A percentile compares a stretch with the other conserved stretches of the same genome.
Conservation (phyloP, 352 stramenopile genomes). For the Pythium periplocum region DNA sequence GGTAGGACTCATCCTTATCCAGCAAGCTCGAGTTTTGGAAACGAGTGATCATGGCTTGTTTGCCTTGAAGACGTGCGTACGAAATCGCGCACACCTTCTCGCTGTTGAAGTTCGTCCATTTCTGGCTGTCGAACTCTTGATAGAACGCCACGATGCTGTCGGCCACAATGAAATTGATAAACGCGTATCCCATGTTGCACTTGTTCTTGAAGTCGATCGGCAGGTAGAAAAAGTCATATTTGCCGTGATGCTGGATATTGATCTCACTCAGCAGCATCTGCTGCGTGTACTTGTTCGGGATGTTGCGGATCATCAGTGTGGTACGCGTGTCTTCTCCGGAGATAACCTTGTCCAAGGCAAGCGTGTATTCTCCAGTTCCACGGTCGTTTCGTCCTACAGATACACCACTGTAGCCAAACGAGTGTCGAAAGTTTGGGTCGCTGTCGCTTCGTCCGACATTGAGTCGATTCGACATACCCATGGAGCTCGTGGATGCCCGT, state of each 20-base stretch:
- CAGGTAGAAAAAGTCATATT: constrained; percentile 99
- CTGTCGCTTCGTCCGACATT: constrained; percentile 14
- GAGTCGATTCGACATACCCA: too few relatives aligned
- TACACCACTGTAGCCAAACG: too few relatives aligned
- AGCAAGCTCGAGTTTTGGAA: constrained; percentile 98
- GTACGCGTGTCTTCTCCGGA: constrained; percentile 92
- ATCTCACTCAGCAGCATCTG: constrained; percentile 98
- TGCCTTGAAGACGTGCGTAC: constrained; percentile 97
- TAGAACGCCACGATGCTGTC: constrained; percentile 73
- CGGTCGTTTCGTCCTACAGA: constrained; percentile 48
- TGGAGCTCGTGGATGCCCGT: too few relatives aligned
- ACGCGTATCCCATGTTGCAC: constrained; percentile 99
- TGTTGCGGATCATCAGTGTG: constrained; percentile 99
- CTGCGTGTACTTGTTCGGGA: constrained; percentile 99
- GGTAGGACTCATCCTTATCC: constrained; percentile 91
- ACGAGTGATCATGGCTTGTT: constrained; percentile 96
- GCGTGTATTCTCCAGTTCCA: constrained; percentile 65
- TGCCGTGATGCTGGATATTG: constrained; percentile 88
- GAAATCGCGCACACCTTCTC: constrained; percentile 99
- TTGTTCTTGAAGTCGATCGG: constrained; percentile 99
- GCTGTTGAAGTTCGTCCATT: constrained; percentile 99
- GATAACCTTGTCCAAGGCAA: constrained; percentile 68
- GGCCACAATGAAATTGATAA: constrained; percentile 98
- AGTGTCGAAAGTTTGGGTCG: constrained; percentile 15
- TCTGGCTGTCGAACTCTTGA: constrained; percentile 78